Percentiles rank a stretch among this genome's conserved stretches.
Evolutionary conservation across 2,329 filamentous ascomycete genomes (phyloP).

Genomic region (Fusarium verrucosum): DNA sequence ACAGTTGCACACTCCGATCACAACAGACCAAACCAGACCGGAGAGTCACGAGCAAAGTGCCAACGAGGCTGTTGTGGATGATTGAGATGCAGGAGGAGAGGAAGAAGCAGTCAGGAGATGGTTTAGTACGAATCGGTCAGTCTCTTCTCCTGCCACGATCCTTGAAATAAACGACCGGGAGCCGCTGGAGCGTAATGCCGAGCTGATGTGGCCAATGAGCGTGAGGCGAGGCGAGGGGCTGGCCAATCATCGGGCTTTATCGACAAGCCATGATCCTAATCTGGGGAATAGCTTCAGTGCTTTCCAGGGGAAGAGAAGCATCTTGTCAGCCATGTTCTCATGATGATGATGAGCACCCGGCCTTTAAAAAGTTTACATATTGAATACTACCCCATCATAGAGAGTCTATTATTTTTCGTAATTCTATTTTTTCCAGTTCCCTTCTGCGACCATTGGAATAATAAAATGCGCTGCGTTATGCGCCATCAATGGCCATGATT

Average conservation of each 20-base stretch:
- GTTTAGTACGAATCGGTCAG: slow-evolving; percentile 26
- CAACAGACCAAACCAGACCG: slow-evolving; percentile 7
- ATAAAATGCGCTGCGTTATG: slow-evolving; percentile 1
- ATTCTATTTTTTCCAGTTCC: background rate
- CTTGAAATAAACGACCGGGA: slow-evolving; percentile 30
- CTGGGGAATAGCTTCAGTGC: slow-evolving; percentile 31
- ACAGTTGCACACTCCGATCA: slow-evolving; percentile 18
- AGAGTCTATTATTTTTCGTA: too few relatives aligned
- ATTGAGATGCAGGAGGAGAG: slow-evolving; percentile 31
- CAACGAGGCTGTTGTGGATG: slow-evolving; percentile 30
- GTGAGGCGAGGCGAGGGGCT: background rate
- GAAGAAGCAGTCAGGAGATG: slow-evolving; percentile 39
- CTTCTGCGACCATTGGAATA: background rate
- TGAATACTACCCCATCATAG: too few relatives aligned
- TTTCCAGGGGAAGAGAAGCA: slow-evolving; percentile 16
- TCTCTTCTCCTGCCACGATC: slow-evolving; percentile 38
- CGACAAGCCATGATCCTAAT: slow-evolving; percentile 23
- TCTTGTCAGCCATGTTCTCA: background rate
- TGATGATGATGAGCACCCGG: background rate
- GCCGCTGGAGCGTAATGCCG: slow-evolving; percentile 6
- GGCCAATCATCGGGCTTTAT: slow-evolving; percentile 17
- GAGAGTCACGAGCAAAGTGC: slow-evolving; percentile 26
- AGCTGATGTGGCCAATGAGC: slow-evolving; percentile 18
- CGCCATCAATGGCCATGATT: slow-evolving; percentile 21
- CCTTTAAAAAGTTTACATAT: background rate